Evolutionary conservation across 495 filamentous ascomycete genomes (phyloP).

Genomic region (Daldinia loculata): DNA sequence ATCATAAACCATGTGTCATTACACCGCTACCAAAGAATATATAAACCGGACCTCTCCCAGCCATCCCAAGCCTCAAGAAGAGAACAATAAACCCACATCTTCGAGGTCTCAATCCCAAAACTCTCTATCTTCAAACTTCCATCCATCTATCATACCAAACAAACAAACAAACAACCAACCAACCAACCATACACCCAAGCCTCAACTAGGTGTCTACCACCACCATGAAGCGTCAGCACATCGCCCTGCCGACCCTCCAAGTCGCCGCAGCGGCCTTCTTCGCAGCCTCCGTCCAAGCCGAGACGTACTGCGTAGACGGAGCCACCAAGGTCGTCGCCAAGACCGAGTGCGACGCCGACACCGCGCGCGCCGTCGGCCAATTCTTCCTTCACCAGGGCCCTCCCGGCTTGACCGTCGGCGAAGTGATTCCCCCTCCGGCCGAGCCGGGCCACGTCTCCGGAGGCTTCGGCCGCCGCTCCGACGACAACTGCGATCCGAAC

Average conservation of each 20-base stretch:
- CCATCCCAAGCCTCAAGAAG: not conserved
- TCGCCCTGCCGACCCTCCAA: not conserved
- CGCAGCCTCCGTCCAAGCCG: not conserved
- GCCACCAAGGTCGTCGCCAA: not conserved
- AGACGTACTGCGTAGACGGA: conserved; percentile 1
- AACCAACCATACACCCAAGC: not conserved
- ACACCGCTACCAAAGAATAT: not conserved
- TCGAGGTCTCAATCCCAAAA: not conserved
- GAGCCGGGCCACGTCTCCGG: not conserved
- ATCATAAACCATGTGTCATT: not conserved
- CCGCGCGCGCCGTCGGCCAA: not conserved
- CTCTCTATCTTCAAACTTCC: not conserved
- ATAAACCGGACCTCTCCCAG: not conserved
- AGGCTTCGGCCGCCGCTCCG: not conserved
- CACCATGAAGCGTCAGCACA: conserved; percentile 9
- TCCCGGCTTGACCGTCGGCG: not conserved
- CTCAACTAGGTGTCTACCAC: not conserved
- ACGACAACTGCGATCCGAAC: not conserved
- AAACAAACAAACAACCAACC: not conserved
- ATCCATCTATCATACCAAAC: not conserved
- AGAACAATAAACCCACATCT: not conserved
- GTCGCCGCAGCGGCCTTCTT: conserved; percentile 9
- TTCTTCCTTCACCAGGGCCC: conserved; percentile 3
- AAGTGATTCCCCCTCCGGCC: not conserved
- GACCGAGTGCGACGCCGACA: not conserved